These are phyloP conservation scores for Nemania serpens DNA, from an alignment of 2,329 filamentous ascomycete genomes.

Conservation along the genomic window DNA sequence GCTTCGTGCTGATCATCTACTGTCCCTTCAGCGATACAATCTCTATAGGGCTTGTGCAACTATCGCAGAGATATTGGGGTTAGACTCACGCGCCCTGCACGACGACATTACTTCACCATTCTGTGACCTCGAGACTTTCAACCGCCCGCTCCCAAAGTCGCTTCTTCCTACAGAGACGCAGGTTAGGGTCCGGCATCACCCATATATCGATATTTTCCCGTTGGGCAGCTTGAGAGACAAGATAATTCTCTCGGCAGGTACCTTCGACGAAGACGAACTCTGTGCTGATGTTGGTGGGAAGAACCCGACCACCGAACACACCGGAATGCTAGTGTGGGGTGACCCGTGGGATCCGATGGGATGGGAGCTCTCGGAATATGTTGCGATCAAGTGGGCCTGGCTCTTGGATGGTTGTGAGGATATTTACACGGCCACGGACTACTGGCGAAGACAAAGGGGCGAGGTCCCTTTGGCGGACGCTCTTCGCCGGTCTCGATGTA, in stretches of 20 bases:
- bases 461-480: neutral
- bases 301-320: slow-evolving; percentile 3
- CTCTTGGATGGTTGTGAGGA: neutral
- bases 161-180: slow-evolving; percentile 1
- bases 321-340: slow-evolving; percentile 6
- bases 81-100: slow-evolving; percentile 10
- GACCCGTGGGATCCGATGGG: slow-evolving; percentile 12
- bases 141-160: neutral
- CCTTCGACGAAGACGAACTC: slow-evolving; percentile 4
- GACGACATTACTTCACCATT: slow-evolving; percentile 13
- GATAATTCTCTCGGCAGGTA: neutral
- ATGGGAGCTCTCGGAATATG: slow-evolving; percentile 14
- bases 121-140: neutral
- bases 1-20: slow-evolving; percentile 9
- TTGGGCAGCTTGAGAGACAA: neutral
- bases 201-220: slow-evolving; percentile 5
- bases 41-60: slow-evolving; percentile 14
- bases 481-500: neutral
- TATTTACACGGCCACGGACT: neutral
- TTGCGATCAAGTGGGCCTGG: slow-evolving; percentile 6
- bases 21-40: slow-evolving; percentile 10
- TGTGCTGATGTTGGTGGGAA: slow-evolving; percentile 6
- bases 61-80: neutral
- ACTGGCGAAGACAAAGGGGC: neutral
- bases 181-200: neutral